Base-by-base conservation (phyloP, 78 protist genomes). In the Cavenderia fasciculata region DNA sequence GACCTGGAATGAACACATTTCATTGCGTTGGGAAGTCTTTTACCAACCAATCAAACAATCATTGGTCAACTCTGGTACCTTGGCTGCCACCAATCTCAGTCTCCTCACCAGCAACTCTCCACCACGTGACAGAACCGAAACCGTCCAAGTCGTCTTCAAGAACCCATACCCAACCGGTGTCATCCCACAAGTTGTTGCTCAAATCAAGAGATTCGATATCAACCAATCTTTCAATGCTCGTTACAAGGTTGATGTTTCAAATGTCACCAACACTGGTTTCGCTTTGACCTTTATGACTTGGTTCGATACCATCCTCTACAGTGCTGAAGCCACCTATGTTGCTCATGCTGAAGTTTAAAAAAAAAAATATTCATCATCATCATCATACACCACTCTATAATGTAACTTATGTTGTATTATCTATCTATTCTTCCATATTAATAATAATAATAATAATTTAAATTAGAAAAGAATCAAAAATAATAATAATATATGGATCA, bases 241-340 rank as follows among this genome's bases (percentile, higher is more conserved):
- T 47, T 21, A 12, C 27, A 43, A 23, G 27, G 76, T 70, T 10
- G 18, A 47, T 47, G 38, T 61, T 36, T 31, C 16, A 18, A 70
- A 74, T 18, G 43, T 74, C 23, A 74, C 85, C 57, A 43, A 40
- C 12, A 57, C 19, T 25, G 68, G 70, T 40, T 74, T 74, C 31
- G 66, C 56, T 25, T 57, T 41, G 38, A 57, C 57, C 8, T 74
- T 74, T 27, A 36, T 31, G 27, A 74, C 85, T 25, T 74, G 85
- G 85, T 11, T 7, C 41, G 57, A 59, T 3, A 57, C 25, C 41
- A 74, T 57, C 19, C 36, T 74, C 8, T 74, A 74, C 2, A 19
- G 40, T 29, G 25, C 57, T 25, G 57, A 70, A 74, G 85, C 54
- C 18, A 49, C 56, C 16, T 74, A 59, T 27, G 63, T 59, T 74